These are phyloP conservation scores for Narthecium ossifragum DNA, from an alignment of 106 monocot species.

Conservation along the genomic window DNA sequence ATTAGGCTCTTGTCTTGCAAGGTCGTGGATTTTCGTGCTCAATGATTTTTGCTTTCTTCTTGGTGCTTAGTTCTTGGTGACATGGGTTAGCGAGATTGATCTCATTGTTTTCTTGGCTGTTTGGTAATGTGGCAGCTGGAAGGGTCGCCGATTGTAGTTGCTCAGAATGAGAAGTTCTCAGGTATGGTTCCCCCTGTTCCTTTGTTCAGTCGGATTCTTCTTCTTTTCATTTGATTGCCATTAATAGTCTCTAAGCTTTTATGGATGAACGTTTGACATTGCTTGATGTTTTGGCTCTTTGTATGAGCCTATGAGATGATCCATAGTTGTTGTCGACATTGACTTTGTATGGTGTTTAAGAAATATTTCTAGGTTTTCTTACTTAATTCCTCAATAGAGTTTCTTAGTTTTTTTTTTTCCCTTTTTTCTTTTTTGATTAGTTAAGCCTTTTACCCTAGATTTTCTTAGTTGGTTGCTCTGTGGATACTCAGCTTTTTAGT, in stretches of 20 bases:
- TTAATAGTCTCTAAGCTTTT: too few relatives aligned
- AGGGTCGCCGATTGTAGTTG: constrained; percentile 76
- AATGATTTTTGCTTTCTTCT: neutral
- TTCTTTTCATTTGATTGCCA: too few relatives aligned
- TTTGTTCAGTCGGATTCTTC: neutral
- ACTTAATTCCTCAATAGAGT: too few relatives aligned
- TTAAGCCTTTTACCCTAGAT: too few relatives aligned
- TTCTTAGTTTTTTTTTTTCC: too few relatives aligned
- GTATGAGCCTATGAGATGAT: neutral
- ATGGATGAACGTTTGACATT: too few relatives aligned
- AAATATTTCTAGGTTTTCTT: too few relatives aligned
- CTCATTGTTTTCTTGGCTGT: constrained; percentile 1
- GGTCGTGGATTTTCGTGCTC: constrained; percentile 18
- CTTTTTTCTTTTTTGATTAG: too few relatives aligned
- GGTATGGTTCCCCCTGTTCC: constrained; percentile 26
- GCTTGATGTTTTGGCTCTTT: neutral
- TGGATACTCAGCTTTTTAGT: too few relatives aligned
- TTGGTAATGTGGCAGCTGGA: constrained; percentile 41
- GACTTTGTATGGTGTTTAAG: neutral
- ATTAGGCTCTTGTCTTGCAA: constrained; percentile 87
- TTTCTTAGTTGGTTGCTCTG: too few relatives aligned
- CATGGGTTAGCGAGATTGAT: too few relatives aligned
- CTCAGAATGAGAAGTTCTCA: constrained; percentile 95
- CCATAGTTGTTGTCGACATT: neutral
- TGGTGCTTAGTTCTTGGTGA: neutral